A percentile compares a stretch with the other conserved stretches of the same genome.
Conservation (phyloP, 2,329 filamentous ascomycete genomes). For the Tolypocladium tundrense region DNA sequence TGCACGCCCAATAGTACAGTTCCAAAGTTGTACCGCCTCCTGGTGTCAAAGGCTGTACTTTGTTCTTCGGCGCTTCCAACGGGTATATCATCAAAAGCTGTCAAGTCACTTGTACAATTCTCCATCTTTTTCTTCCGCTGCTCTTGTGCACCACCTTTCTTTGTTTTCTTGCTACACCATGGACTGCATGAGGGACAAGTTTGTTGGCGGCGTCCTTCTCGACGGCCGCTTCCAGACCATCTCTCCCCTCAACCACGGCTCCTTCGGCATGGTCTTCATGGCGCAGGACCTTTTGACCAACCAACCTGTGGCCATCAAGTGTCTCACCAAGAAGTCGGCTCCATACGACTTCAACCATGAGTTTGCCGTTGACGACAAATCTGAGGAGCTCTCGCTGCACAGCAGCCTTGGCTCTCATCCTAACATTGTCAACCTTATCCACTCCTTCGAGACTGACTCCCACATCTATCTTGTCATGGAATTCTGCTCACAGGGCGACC, state of each 20-base stretch:
- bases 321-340: constrained; percentile 72
- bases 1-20: constrained; percentile 1
- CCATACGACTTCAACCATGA: constrained; percentile 48
- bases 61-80: constrained; percentile 1
- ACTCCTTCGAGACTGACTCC: constrained; percentile 83
- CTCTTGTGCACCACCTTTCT: constrained; percentile 5
- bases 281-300: constrained; percentile 70
- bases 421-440: constrained; percentile 87
- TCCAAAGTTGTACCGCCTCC: constrained; percentile 1
- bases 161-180: constrained; percentile 29
- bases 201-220: constrained; percentile 69
- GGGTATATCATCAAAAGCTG: constrained; percentile 7
- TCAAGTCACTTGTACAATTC: constrained; percentile 18
- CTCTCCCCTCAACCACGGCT: constrained; percentile 94
- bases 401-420: constrained; percentile 67
- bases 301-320: constrained; percentile 88
- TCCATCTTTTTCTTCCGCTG: constrained; percentile 1
- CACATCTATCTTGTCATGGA: constrained; percentile 91
- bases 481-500: constrained; percentile 87
- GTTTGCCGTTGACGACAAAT: constrained; percentile 70
- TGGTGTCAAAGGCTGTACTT: not conserved
- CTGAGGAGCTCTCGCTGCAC: constrained; percentile 73
- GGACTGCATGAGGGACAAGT: constrained; percentile 81
- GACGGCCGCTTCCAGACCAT: constrained; percentile 85
- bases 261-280: constrained; percentile 97